A percentile compares a stretch with the other conserved stretches of the same genome.
phyloP scores from a whole-genome alignment of 495 filamentous ascomycete species.

The Talaromyces stipitatus region DNA sequence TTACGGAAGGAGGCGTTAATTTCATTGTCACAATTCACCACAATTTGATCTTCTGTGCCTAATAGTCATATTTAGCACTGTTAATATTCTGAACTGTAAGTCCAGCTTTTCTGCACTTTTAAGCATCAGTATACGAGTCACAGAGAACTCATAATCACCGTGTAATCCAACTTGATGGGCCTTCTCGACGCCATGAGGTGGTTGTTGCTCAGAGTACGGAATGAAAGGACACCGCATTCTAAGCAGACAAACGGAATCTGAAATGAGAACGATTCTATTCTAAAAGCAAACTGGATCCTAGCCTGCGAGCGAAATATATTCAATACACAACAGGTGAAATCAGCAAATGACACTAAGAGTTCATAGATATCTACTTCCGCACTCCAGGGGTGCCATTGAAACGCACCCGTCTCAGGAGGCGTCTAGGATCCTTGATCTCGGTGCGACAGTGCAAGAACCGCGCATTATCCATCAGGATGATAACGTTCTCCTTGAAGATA shows the following conservation, averaged over 20 bases:
- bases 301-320: neutral
- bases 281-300: neutral
- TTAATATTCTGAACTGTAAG: no score
- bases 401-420: constrained; percentile 28
- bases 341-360: neutral
- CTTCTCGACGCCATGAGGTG: no score
- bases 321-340: neutral
- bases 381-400: constrained; percentile 15
- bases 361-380: constrained; percentile 4
- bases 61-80: no score
- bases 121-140: no score
- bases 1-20: no score
- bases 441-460: constrained; percentile 31
- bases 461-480: constrained; percentile 29
- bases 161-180: no score
- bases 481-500: constrained; percentile 16
- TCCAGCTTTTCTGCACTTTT: no score
- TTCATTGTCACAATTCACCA: no score
- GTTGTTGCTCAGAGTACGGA: no score
- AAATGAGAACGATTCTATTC: neutral
- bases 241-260: neutral
- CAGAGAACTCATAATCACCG: no score
- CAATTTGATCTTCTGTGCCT: no score
- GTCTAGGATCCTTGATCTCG: constrained; percentile 25
- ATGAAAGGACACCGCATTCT: neutral